Conservation (phyloP, 73 alveolate genomes). For the Tetrahymena thermophila region DNA sequence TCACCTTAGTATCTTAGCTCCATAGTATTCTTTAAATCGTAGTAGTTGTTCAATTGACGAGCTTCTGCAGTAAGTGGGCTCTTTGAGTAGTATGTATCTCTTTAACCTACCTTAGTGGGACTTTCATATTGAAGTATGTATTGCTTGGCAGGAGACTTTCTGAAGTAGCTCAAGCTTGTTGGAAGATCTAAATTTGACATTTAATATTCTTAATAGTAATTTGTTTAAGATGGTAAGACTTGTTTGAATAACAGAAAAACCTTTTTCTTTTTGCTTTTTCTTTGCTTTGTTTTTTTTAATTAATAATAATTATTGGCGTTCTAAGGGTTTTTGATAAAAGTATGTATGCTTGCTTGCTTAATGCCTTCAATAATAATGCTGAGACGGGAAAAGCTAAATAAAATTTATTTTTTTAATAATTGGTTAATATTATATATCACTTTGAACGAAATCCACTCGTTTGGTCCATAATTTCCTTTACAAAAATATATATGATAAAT, state of each 20-base stretch:
- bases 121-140: background rate
- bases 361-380: background rate
- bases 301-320: background rate
- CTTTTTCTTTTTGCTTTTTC: background rate
- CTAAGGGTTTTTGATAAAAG: background rate
- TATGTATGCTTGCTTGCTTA: background rate
- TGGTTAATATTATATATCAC: background rate
- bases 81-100: background rate
- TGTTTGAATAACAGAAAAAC: background rate
- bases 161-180: conserved; percentile 1
- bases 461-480: background rate
- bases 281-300: background rate
- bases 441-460: conserved; percentile 1
- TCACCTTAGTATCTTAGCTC: background rate
- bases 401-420: background rate
- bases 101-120: background rate
- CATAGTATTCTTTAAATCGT: background rate
- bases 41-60: background rate
- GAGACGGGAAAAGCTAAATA: background rate
- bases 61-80: background rate
- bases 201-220: background rate
- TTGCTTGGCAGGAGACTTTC: background rate
- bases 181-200: background rate
- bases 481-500: background rate
- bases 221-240: background rate